phyloP scores from a whole-genome alignment of 371 early-diverging fungal genomes.

The Rhizopus arrhizus region DNA sequence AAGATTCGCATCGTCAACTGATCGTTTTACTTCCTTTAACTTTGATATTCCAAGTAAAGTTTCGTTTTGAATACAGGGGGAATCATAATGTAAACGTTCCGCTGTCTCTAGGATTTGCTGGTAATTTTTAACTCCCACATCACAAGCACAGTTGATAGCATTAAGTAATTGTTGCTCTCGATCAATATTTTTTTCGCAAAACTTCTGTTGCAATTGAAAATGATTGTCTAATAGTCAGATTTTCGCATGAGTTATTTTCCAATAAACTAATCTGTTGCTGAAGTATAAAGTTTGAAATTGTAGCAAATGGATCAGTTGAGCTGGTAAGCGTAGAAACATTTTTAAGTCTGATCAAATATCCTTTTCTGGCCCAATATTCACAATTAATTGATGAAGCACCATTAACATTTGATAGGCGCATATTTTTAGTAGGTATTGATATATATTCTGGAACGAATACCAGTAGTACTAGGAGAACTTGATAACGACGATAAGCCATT shows the following conservation, averaged over 20 bases:
- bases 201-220: constrained; percentile 15
- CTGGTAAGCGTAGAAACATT: too few relatives aligned
- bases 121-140: constrained; percentile 19
- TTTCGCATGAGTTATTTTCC: too few relatives aligned
- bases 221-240: constrained; percentile 12
- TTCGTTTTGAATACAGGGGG: constrained; percentile 15
- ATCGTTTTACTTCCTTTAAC: constrained; percentile 16
- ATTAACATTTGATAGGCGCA: constrained; percentile 14
- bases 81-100: constrained; percentile 19
- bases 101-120: constrained; percentile 15
- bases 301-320: too few relatives aligned
- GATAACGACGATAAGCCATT: constrained; percentile 21
- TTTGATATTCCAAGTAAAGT: constrained; percentile 16
- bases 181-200: constrained; percentile 15
- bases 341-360: constrained; percentile 5
- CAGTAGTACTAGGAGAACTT: constrained; percentile 13
- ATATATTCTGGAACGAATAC: constrained; percentile 10
- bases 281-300: too few relatives aligned
- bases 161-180: constrained; percentile 17
- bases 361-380: constrained; percentile 22
- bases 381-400: constrained; percentile 17
- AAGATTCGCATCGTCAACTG: constrained; percentile 12
- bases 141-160: constrained; percentile 19
- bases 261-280: too few relatives aligned
- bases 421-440: constrained; percentile 17